Evolutionary conservation across 2,329 filamentous ascomycete species (phyloP).

Genomic region (Aureobasidium zeae): DNA sequence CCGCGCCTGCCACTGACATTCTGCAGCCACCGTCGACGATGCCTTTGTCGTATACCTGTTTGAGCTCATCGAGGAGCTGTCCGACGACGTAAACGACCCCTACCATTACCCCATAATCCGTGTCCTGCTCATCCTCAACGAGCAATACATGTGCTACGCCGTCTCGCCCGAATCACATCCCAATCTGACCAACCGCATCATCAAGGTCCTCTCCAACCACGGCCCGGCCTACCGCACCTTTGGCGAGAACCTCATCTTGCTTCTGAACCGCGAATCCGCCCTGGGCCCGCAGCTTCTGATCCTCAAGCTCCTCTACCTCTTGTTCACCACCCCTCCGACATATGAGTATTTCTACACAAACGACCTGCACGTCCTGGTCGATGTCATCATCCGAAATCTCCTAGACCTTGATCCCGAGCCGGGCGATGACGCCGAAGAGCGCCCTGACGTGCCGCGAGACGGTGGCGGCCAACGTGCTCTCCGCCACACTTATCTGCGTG

Average conservation of each 20-base stretch:
- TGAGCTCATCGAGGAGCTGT: conserved; percentile 75
- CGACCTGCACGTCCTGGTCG: conserved; percentile 83
- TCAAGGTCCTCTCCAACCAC: conserved; percentile 78
- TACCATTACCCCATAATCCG: conserved; percentile 95
- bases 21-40: conserved; percentile 53
- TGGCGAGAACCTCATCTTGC: conserved; percentile 91
- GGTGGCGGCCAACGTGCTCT: conserved; percentile 42
- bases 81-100: conserved; percentile 79
- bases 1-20: background rate
- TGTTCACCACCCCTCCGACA: conserved; percentile 85
- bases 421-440: conserved; percentile 47
- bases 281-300: conserved; percentile 94
- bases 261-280: conserved; percentile 88
- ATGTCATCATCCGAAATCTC: conserved; percentile 95
- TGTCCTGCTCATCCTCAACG: conserved; percentile 87
- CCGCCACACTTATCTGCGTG: conserved; percentile 87
- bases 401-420: conserved; percentile 85
- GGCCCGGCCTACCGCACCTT: conserved; percentile 84
- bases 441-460: conserved; percentile 16
- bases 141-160: conserved; percentile 84
- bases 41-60: conserved; percentile 77
- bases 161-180: conserved; percentile 23
- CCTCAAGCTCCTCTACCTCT: conserved; percentile 84
- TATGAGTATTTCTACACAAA: conserved; percentile 99
- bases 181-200: conserved; percentile 76